These are phyloP conservation scores for Mikania micrantha DNA, from an alignment of 129 eudicot genomes.

Conservation along the genomic window DNA sequence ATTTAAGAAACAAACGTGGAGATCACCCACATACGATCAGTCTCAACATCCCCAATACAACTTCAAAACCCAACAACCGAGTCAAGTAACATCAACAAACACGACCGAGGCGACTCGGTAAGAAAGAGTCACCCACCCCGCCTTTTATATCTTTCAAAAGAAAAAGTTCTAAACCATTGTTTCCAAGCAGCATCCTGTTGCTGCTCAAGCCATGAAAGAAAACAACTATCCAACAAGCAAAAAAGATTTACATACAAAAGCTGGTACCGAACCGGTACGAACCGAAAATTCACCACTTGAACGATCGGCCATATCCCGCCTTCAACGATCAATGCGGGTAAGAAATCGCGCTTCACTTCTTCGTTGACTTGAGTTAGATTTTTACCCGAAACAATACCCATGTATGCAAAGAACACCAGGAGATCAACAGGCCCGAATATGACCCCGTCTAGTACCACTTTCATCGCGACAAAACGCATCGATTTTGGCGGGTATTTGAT, in stretches of 20 bases:
- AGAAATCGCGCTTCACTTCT: conserved; percentile 71
- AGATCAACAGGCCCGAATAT: conserved; percentile 86
- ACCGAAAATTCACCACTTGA: conserved; percentile 81
- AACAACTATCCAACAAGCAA: conserved; percentile 70
- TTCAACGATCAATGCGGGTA: conserved; percentile 73
- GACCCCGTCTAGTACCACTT: conserved; percentile 82
- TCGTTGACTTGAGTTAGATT: conserved; percentile 63
- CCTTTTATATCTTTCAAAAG: conserved; percentile 33
- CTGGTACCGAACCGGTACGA: conserved; percentile 69
- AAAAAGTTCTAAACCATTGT: conserved; percentile 52
- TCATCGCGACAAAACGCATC: conserved; percentile 59
- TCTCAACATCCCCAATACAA: too few species aligned
- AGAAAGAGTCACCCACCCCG: conserved; percentile 8
- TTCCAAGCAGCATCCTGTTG: conserved; percentile 96
- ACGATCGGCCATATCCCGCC: conserved; percentile 81
- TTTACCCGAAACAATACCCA: conserved; percentile 85
- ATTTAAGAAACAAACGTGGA: not conserved
- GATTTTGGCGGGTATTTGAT: conserved; percentile 66
- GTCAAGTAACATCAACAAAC: not conserved
- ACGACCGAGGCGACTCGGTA: conserved; percentile 3
- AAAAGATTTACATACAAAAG: conserved; percentile 88
- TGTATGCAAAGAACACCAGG: conserved; percentile 81
- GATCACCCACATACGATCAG: too few species aligned
- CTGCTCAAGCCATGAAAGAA: conserved; percentile 90
- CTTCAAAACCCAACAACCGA: too few species aligned